phyloP scores from a whole-genome alignment of 371 early-diverging fungal genomes.

The Paraphysoderma sedebokerense region DNA sequence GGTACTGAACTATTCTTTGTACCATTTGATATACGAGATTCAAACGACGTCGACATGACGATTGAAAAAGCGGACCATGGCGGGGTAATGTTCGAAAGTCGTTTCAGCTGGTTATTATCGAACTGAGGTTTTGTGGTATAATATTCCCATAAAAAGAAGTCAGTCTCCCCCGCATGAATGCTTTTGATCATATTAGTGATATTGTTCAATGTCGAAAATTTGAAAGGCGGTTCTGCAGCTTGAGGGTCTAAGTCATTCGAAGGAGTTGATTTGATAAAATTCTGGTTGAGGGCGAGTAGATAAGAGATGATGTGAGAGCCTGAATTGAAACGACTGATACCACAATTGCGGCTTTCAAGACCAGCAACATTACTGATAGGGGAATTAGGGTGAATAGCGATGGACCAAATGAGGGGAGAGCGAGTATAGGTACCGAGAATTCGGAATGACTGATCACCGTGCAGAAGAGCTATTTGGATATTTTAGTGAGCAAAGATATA shows the following conservation, averaged over 20 bases:
- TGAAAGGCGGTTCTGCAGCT: background rate
- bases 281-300: background rate
- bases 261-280: background rate
- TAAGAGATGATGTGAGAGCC: conserved; percentile 1
- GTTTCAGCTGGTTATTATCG: background rate
- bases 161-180: background rate
- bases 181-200: background rate
- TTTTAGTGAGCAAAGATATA: background rate
- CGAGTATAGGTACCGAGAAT: conserved; percentile 3
- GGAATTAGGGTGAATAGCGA: background rate
- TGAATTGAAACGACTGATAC: background rate
- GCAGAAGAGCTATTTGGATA: background rate
- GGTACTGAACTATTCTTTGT: too few relatives aligned
- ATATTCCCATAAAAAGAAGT: conserved; percentile 2
- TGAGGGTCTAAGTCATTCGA: too few relatives aligned
- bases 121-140: background rate
- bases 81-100: background rate
- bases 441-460: background rate
- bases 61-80: conserved; percentile 1
- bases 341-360: background rate
- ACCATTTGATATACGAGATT: too few relatives aligned
- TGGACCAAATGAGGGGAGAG: conserved; percentile 2
- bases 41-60: too few relatives aligned
- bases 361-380: background rate
- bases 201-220: background rate